Conservation (phyloP, 441 rosid species). For the Viola pubescens region DNA sequence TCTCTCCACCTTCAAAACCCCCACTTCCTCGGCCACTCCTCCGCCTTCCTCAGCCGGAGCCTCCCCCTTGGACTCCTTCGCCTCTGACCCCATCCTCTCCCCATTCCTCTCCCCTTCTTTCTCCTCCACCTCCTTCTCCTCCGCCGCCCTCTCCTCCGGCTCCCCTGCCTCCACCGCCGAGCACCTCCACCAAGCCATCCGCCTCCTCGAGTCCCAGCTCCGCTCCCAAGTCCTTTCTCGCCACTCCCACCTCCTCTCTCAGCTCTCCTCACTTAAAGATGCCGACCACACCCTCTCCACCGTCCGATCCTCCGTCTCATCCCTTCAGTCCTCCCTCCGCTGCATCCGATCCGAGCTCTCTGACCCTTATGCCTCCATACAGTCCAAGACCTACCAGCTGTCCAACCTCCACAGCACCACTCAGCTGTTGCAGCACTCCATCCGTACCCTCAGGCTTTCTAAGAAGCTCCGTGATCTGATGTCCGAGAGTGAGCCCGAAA, state of each 20-base stretch:
- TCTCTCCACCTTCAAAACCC: constrained; percentile 29
- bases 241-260: constrained; percentile 70
- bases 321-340: constrained; percentile 73
- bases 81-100: constrained; percentile 62
- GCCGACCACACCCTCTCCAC: constrained; percentile 82
- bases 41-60: too few relatives aligned
- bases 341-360: constrained; percentile 83
- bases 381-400: constrained; percentile 58
- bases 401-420: constrained; percentile 62
- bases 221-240: constrained; percentile 86
- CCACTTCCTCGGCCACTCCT: constrained; percentile 26
- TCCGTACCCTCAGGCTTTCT: constrained; percentile 59
- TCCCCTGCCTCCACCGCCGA: constrained; percentile 98
- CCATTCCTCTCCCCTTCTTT: constrained; percentile 82
- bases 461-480: constrained; percentile 79
- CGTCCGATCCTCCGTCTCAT: constrained; percentile 73
- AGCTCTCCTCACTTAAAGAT: constrained; percentile 80
- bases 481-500: constrained; percentile 41
- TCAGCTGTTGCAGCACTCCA: constrained; percentile 67
- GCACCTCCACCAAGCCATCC: constrained; percentile 86
- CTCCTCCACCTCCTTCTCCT: constrained; percentile 84
- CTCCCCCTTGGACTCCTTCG: constrained; percentile 59
- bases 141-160: constrained; percentile 90
- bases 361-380: constrained; percentile 56
- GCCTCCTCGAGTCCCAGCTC: constrained; percentile 83